Conservation (phyloP, 2,329 filamentous ascomycete genomes). For the Monilinia aucupariae region DNA sequence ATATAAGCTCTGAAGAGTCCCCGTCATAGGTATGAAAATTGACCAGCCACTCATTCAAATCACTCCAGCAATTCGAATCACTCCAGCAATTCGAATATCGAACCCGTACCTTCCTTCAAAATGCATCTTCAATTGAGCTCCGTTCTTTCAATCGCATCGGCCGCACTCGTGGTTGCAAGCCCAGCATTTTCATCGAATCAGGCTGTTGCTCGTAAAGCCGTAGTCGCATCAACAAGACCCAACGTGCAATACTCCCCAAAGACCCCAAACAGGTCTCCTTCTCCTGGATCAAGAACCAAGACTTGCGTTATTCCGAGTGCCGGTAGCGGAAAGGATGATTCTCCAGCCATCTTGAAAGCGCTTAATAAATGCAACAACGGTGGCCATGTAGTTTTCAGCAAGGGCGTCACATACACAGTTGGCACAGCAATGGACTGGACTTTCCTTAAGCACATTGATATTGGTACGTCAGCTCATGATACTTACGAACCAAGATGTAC, state of each 20-base stretch:
- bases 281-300: slow-evolving; percentile 23
- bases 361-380: slow-evolving; percentile 56
- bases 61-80: neutral
- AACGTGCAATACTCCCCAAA: slow-evolving; percentile 26
- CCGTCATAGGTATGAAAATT: neutral
- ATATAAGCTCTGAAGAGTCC: slow-evolving; percentile 7
- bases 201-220: slow-evolving; percentile 19
- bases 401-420: slow-evolving; percentile 53
- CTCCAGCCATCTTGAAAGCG: slow-evolving; percentile 47
- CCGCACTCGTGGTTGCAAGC: slow-evolving; percentile 25
- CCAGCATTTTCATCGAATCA: slow-evolving; percentile 23
- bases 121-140: slow-evolving; percentile 30
- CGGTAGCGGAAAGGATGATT: slow-evolving; percentile 33
- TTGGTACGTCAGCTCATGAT: slow-evolving; percentile 40
- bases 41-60: neutral
- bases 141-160: slow-evolving; percentile 25
- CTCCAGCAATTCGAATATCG: too few relatives aligned
- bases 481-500: neutral
- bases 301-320: slow-evolving; percentile 31
- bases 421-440: slow-evolving; percentile 61
- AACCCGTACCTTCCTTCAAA: slow-evolving; percentile 18
- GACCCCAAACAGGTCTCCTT: slow-evolving; percentile 20
- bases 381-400: slow-evolving; percentile 51
- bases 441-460: slow-evolving; percentile 57
- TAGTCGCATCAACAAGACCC: slow-evolving; percentile 26